Evolutionary conservation across 1,284 basidiomycete species (phyloP).

Genomic region (Heterobasidion irregulare): DNA sequence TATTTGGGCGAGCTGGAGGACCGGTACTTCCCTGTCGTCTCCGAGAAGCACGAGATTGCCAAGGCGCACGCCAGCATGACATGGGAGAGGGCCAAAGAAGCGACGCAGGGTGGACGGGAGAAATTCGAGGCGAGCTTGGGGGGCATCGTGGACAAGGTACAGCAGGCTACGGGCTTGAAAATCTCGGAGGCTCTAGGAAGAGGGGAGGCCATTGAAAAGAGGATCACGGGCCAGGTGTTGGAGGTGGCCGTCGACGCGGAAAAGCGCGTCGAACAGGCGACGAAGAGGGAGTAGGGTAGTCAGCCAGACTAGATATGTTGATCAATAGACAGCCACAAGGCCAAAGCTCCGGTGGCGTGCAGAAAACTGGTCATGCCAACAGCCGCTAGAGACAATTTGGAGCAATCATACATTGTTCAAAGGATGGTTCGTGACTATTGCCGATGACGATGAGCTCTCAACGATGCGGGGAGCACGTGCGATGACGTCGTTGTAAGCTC

Average conservation of each 20-base stretch:
- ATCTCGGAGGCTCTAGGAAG: slow-evolving; percentile 44
- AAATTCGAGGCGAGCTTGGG: slow-evolving; percentile 38
- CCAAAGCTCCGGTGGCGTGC: no score
- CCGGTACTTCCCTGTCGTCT: slow-evolving; percentile 55
- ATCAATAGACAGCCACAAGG: no score
- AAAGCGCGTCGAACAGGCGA: background rate
- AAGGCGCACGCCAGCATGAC: slow-evolving; percentile 56
- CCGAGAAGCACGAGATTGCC: slow-evolving; percentile 61
- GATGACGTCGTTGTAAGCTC: no score
- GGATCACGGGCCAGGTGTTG: slow-evolving; percentile 6
- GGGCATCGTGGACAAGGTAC: slow-evolving; percentile 46
- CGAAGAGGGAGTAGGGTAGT: background rate
- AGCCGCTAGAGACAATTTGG: no score
- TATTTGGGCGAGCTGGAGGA: slow-evolving; percentile 72
- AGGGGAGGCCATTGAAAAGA: background rate
- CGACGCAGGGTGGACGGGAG: slow-evolving; percentile 19
- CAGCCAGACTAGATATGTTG: background rate
- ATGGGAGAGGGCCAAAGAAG: slow-evolving; percentile 23
- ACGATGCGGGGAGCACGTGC: no score
- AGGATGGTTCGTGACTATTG: no score
- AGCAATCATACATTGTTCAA: no score
- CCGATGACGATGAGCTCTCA: no score
- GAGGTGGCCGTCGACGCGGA: slow-evolving; percentile 5
- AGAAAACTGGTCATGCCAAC: no score
- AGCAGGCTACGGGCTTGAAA: slow-evolving; percentile 68